A percentile compares a stretch with the other conserved stretches of the same genome.
phyloP scores from a whole-genome alignment of 306 rosid species.

The Phaseolus lunatus region DNA sequence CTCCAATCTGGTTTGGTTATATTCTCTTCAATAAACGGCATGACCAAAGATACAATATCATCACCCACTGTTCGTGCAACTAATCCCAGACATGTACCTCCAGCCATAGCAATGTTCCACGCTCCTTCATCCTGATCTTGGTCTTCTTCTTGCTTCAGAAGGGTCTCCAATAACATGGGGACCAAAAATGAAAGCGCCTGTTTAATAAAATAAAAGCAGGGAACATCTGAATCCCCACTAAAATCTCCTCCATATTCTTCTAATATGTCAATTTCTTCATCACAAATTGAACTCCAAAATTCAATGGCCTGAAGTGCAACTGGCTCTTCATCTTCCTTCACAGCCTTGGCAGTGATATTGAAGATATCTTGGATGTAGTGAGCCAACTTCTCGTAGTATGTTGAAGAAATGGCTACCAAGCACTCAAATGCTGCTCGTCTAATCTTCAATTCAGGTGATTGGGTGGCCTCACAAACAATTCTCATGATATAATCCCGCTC shows the following conservation, averaged over 20 bases:
- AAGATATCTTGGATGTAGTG: constrained; percentile 84
- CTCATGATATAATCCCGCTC: constrained; percentile 90
- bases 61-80: constrained; percentile 95
- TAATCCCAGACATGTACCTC: constrained; percentile 94
- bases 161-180: constrained; percentile 86
- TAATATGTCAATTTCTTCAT: constrained; percentile 88
- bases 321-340: constrained; percentile 89
- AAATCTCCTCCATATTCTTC: constrained; percentile 92
- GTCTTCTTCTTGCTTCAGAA: constrained; percentile 92
- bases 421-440: constrained; percentile 88
- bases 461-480: constrained; percentile 93
- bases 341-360: constrained; percentile 88
- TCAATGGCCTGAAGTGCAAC: constrained; percentile 95
- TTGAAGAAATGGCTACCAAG: constrained; percentile 87
- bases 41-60: constrained; percentile 86
- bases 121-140: constrained; percentile 99
- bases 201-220: constrained; percentile 85
- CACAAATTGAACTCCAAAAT: constrained; percentile 97
- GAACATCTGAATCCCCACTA: constrained; percentile 80
- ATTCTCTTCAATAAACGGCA: constrained; percentile 94
- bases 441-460: constrained; percentile 77
- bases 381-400: constrained; percentile 86
- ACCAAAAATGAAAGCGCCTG: constrained; percentile 88
- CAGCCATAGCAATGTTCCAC: constrained; percentile 99
- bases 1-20: constrained; percentile 93